phyloP scores from a whole-genome alignment of 129 eudicot species.

The Heracleum sosnowskyi region DNA sequence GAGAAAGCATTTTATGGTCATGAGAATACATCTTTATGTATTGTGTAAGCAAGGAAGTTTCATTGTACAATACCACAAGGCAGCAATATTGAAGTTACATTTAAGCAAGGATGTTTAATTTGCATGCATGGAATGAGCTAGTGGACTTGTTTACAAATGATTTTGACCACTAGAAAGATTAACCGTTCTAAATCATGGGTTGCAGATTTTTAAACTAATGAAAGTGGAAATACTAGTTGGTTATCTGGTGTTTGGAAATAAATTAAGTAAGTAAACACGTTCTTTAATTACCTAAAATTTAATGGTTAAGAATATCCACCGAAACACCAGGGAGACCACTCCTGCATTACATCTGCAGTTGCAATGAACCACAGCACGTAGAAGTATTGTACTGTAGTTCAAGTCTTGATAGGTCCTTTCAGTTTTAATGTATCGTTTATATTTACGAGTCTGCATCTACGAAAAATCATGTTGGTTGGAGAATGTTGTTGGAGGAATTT shows the following conservation, averaged over 20 bases:
- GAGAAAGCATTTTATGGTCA: background rate
- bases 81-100: background rate
- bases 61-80: background rate
- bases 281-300: background rate
- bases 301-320: background rate
- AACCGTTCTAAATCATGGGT: conserved; percentile 11
- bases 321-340: background rate
- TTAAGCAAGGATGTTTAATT: conserved; percentile 20
- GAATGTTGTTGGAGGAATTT: too few relatives aligned
- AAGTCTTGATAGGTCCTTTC: too few relatives aligned
- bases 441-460: too few relatives aligned
- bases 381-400: too few relatives aligned
- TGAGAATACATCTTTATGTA: conserved; percentile 3
- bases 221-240: background rate
- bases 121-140: conserved; percentile 14
- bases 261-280: conserved; percentile 2
- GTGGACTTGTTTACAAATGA: conserved; percentile 18
- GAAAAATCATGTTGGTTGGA: too few relatives aligned
- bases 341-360: background rate
- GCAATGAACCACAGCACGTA: too few relatives aligned
- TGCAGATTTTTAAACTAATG: background rate
- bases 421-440: too few relatives aligned
- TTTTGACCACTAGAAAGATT: conserved; percentile 19
- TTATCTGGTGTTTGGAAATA: background rate
- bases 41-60: conserved; percentile 10